Percentiles rank a stretch among this genome's conserved stretches.
Conservation (phyloP, 768 basidiomycete species). For the Trichaptum fuscoviolaceum region DNA sequence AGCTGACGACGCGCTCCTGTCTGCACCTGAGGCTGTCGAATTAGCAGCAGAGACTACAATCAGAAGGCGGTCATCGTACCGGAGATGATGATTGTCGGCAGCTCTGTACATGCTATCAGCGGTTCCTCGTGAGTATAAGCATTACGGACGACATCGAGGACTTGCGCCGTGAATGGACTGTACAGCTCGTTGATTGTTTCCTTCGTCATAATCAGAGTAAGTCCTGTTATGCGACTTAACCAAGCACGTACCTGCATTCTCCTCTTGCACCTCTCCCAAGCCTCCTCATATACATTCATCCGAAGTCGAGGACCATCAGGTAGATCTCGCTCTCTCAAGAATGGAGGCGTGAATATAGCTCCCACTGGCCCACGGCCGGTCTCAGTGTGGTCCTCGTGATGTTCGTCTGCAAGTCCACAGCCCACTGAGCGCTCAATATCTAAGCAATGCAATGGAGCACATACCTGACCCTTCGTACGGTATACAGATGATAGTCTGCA, state of each 20-base stretch:
- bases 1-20: slow-evolving; percentile 41
- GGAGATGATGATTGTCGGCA: slow-evolving; percentile 54
- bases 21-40: slow-evolving; percentile 26
- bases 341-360: background rate
- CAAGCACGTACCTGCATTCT: background rate
- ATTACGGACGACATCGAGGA: slow-evolving; percentile 37
- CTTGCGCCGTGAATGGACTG: slow-evolving; percentile 38
- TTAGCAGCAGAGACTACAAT: background rate
- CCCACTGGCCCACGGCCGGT: background rate
- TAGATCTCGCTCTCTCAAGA: background rate
- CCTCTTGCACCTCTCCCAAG: background rate
- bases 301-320: background rate
- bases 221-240: background rate
- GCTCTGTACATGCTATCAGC: slow-evolving; percentile 53
- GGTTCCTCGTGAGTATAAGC: slow-evolving; percentile 44
- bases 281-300: background rate
- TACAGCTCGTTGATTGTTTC: slow-evolving; percentile 43
- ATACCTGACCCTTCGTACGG: slow-evolving; percentile 2
- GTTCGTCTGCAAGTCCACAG: background rate
- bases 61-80: slow-evolving; percentile 30
- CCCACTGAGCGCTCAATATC: background rate
- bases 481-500: background rate
- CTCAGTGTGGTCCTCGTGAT: background rate
- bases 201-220: slow-evolving; percentile 23
- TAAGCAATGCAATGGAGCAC: background rate